These are phyloP conservation scores for Triangularia verruculosa DNA, from an alignment of 2,329 filamentous ascomycete species.

Conservation along the genomic window DNA sequence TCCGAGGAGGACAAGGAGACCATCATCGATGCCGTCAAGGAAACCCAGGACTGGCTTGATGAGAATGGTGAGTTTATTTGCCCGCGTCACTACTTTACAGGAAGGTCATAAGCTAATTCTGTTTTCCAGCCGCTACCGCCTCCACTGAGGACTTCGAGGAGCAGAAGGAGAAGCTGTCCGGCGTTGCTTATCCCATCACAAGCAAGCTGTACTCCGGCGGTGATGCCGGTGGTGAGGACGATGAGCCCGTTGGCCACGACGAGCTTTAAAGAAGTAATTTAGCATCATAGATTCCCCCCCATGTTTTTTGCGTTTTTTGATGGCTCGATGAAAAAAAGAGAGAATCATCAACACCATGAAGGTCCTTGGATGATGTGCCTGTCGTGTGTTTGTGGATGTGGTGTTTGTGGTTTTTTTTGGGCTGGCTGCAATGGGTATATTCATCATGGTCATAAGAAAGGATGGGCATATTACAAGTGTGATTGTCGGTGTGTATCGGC, in stretches of 20 bases:
- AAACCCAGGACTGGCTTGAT: constrained; percentile 93
- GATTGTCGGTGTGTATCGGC: background rate
- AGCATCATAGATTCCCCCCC: constrained; percentile 38
- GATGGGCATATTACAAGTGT: background rate
- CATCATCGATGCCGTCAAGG: constrained; percentile 93
- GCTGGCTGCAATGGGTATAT: constrained; percentile 13
- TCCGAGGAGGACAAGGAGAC: constrained; percentile 98
- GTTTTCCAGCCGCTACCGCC: constrained; percentile 57
- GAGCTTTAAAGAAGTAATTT: constrained; percentile 63
- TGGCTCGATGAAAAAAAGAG: constrained; percentile 27
- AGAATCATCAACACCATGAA: constrained; percentile 7
- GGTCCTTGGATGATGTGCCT: constrained; percentile 7
- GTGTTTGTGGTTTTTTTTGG: constrained; percentile 14
- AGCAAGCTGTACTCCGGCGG: constrained; percentile 84
- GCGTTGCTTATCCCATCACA: constrained; percentile 96
- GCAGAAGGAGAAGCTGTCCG: constrained; percentile 98
- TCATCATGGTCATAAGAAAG: constrained; percentile 15
- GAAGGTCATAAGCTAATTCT: constrained; percentile 16
- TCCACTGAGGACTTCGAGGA: constrained; percentile 95
- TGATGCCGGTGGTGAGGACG: constrained; percentile 65
- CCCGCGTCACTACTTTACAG: background rate
- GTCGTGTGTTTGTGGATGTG: constrained; percentile 2
- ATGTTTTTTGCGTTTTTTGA: constrained; percentile 23
- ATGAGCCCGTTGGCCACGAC: constrained; percentile 68
- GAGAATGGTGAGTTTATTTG: constrained; percentile 63